Conservation (phyloP, 2,329 filamentous ascomycete species). For the Neonectria hederae region DNA sequence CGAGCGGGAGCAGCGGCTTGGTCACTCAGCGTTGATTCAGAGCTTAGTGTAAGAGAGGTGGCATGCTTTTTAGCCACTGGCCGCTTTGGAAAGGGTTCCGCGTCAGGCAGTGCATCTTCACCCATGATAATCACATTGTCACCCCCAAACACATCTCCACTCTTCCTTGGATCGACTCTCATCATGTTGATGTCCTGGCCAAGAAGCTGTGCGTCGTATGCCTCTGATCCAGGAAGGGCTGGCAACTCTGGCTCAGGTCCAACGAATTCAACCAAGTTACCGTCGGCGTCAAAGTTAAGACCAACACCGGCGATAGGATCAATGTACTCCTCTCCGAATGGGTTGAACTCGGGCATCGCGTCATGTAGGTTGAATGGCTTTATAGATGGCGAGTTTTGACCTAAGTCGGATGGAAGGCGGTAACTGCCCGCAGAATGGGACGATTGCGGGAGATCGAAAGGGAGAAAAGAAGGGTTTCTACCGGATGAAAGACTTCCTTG, state of each 20-base stretch:
- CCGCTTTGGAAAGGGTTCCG: slow-evolving; percentile 46
- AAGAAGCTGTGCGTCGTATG: slow-evolving; percentile 22
- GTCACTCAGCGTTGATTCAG: slow-evolving; percentile 36
- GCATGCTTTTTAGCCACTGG: slow-evolving; percentile 27
- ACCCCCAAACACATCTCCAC: slow-evolving; percentile 34
- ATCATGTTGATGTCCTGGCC: slow-evolving; percentile 25
- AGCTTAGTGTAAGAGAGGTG: slow-evolving; percentile 30
- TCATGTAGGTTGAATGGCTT: slow-evolving; percentile 35
- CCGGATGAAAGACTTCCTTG: slow-evolving; percentile 45
- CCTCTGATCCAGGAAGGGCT: slow-evolving; percentile 43
- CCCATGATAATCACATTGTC: slow-evolving; percentile 50
- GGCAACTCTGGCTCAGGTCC: slow-evolving; percentile 56
- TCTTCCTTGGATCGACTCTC: slow-evolving; percentile 9
- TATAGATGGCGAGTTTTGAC: slow-evolving; percentile 42
- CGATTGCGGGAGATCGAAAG: slow-evolving; percentile 48
- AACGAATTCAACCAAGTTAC: slow-evolving; percentile 56
- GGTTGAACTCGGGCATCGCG: slow-evolving; percentile 40
- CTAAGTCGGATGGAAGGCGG: slow-evolving; percentile 49
- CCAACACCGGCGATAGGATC: slow-evolving; percentile 52
- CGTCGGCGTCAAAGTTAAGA: slow-evolving; percentile 61
- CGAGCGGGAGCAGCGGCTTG: slow-evolving; percentile 31
- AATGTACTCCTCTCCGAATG: slow-evolving; percentile 53
- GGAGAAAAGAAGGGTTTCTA: slow-evolving; percentile 39
- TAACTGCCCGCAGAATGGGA: slow-evolving; percentile 47
- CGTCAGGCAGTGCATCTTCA: slow-evolving; percentile 52